A percentile compares a stretch with the other conserved stretches of the same genome.
Conservation (phyloP, 2,329 filamentous ascomycete species). For the Helicocarpus griseus region DNA sequence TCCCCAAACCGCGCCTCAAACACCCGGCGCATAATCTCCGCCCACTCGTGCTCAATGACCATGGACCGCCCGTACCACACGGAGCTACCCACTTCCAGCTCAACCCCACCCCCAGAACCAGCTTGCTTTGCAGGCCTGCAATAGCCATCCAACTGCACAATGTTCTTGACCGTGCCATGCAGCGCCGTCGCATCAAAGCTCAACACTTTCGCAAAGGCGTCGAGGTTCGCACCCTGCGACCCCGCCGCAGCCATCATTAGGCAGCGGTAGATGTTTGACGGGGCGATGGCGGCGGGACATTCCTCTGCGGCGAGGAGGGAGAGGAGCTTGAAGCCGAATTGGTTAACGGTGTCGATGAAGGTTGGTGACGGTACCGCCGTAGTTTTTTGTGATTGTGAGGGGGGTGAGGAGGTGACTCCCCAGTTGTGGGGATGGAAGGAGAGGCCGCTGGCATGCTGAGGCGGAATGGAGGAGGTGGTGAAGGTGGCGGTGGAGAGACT, state of each 20-base stretch:
- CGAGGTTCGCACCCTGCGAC: background rate
- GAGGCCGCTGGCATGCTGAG: background rate
- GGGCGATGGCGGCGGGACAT: background rate
- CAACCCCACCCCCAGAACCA: background rate
- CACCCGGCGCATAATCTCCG: background rate
- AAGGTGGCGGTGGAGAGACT: background rate
- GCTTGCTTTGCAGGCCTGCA: background rate
- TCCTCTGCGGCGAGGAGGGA: background rate
- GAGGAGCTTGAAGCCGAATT: slow-evolving; percentile 5
- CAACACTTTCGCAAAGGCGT: slow-evolving; percentile 2
- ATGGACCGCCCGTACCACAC: background rate
- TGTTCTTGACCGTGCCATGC: background rate
- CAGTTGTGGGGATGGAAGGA: background rate
- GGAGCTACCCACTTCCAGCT: slow-evolving; percentile 2
- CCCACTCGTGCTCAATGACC: background rate
- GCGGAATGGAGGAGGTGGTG: background rate
- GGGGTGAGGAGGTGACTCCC: background rate
- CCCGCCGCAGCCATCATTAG: slow-evolving; percentile 6
- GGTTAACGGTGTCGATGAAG: slow-evolving; percentile 6
- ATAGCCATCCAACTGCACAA: slow-evolving; percentile 2
- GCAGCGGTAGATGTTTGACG: slow-evolving; percentile 7
- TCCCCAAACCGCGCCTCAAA: slow-evolving; percentile 3
- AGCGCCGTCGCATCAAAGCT: background rate
- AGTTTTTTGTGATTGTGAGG: background rate
- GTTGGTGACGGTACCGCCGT: background rate